Evolutionary conservation across 2,329 filamentous ascomycete species (phyloP).

Genomic region (Ceratocystiopsis sp.): DNA sequence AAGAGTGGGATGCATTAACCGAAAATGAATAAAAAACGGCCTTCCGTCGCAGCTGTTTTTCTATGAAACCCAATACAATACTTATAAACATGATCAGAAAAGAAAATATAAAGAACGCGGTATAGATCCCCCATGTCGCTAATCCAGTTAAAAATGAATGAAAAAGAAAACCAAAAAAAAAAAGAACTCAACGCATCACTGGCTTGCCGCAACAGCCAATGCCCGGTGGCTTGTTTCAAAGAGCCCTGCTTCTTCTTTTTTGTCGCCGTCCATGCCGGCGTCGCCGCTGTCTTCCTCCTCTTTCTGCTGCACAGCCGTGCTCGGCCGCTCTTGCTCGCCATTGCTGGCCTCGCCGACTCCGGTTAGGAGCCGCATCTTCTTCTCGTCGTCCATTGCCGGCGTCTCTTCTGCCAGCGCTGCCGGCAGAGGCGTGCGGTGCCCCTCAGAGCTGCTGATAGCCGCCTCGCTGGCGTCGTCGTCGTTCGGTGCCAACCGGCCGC

Average conservation of each 20-base stretch:
- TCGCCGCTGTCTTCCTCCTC: conserved; percentile 14
- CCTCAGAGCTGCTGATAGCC: conserved; percentile 43
- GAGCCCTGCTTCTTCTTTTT: background rate
- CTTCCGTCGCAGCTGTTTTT: too few species aligned
- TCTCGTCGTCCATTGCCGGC: conserved; percentile 15
- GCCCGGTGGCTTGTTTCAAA: too few species aligned
- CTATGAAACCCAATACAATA: background rate
- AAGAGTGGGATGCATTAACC: too few species aligned
- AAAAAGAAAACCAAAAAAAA: background rate
- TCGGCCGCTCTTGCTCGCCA: background rate
- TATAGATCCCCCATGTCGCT: too few species aligned
- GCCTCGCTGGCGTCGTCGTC: conserved; percentile 44
- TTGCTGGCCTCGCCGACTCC: conserved; percentile 5
- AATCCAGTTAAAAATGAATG: background rate
- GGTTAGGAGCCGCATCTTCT: conserved; percentile 7
- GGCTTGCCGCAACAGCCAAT: background rate
- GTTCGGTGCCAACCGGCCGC: conserved; percentile 16
- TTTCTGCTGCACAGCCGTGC: background rate
- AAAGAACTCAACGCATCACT: background rate
- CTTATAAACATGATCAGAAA: background rate
- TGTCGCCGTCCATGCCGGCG: conserved; percentile 7
- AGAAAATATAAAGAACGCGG: background rate
- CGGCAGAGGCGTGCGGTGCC: conserved; percentile 36
- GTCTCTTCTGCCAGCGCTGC: conserved; percentile 22
- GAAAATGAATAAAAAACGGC: background rate